phyloP scores from a whole-genome alignment of 2,329 filamentous ascomycete species.

The Sclerotinia trifoliorum region DNA sequence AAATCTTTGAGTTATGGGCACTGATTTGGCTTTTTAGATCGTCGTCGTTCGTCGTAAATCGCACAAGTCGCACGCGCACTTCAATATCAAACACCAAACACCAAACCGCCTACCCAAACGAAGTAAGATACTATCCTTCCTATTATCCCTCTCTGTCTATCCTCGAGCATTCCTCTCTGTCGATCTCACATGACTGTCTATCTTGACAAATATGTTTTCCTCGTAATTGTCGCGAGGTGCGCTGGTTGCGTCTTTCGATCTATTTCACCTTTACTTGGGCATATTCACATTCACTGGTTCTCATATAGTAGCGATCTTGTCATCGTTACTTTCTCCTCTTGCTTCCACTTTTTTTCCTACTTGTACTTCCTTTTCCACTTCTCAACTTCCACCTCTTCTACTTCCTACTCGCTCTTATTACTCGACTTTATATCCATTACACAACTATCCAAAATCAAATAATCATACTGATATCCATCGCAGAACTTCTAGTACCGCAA shows the following conservation, averaged over 20 bases:
- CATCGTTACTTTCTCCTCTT: not conserved
- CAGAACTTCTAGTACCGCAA: conserved; percentile 25
- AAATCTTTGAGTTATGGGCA: not conserved
- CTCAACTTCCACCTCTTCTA: not conserved
- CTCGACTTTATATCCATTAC: not conserved
- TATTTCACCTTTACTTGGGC: conserved; percentile 18
- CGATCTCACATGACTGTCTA: not conserved
- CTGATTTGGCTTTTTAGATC: not conserved
- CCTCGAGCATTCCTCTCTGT: no score
- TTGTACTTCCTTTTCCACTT: not conserved
- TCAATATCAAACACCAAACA: not conserved
- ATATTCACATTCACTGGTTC: not conserved
- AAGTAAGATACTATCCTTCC: not conserved
- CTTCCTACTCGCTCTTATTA: not conserved
- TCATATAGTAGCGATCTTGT: not conserved
- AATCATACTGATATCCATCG: conserved; percentile 15
- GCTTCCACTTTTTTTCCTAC: not conserved
- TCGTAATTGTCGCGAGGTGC: not conserved
- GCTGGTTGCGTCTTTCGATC: not conserved
- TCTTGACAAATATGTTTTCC: not conserved
- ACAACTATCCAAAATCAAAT: not conserved
- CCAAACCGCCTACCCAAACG: not conserved
- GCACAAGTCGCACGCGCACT: not conserved
- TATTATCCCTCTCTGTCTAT: not conserved
- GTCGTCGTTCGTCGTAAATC: not conserved